Base-by-base conservation (phyloP, 805 yeast species). In the Candida golubevii region DNA sequence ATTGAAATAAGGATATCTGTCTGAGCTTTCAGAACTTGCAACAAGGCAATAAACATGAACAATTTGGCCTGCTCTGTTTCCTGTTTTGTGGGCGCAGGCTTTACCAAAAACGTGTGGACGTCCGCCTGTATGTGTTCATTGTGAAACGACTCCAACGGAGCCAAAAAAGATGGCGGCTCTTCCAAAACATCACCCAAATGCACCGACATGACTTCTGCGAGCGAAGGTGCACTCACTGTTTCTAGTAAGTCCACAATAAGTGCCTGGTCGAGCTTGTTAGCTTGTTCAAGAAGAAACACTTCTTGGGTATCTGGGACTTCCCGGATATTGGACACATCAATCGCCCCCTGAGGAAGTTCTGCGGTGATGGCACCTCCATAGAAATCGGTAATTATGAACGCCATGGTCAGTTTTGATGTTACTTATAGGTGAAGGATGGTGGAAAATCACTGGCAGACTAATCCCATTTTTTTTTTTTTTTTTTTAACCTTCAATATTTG, bases 221-320 rank as follows among this genome's bases (percentile, higher is more conserved):
- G 67, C 0, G 48, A 49, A 8, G 49, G 55, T 1, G 62, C 67
- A 1, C 64, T 69, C 0, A 79, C 78, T 26, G 65, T 54, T 51
- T 85, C 87, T 49, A 85, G 61, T 12, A 85, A 60, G 49, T 85
- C 93, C 14, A 85, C 57, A n/a, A 85, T 80, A 8, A 84, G 59
- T 13, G 85, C 76, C 51, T 75, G 80, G 42, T 81, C 78, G 11
- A 54, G 46, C 29, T 54, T 47, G 13, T 38, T 63, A 38, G 71
- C 57, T 39, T 49, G 54, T 38, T 68, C 69, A n/a, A 67, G 37
- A 13, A 90, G 79, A 61, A 77, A 93, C 26, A 91, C 97, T 61
- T 91, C 99, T 60, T 93, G 98, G 1, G 89, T 82, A 57, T 93
- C 97, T 0, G 99, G 98, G 3, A 93, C 79, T 48, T 87, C 87